Evolutionary conservation across 1,284 basidiomycete species (phyloP).

Genomic region (Spongispora temasekensis): DNA sequence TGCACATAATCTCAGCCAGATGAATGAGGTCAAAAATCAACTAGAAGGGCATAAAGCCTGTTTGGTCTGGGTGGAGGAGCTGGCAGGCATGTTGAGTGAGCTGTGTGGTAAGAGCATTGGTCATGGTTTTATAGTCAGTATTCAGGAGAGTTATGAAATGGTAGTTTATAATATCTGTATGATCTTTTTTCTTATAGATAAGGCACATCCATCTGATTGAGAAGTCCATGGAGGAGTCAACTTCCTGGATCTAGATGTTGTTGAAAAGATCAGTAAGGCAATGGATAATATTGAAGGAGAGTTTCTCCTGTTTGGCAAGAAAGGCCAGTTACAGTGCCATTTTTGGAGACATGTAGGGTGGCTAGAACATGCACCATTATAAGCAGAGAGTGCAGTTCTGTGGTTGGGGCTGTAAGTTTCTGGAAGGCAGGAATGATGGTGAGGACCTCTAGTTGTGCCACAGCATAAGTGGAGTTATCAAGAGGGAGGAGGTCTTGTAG

Average conservation of each 20-base stretch:
- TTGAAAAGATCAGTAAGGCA: not conserved
- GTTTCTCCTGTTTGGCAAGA: not conserved
- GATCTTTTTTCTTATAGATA: conserved; percentile 14
- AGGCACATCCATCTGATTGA: conserved; percentile 10
- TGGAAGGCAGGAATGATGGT: not conserved
- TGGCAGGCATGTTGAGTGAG: not conserved
- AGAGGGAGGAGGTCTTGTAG: not conserved
- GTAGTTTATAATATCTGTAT: conserved; percentile 8
- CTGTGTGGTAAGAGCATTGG: not conserved
- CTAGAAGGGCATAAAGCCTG: not conserved
- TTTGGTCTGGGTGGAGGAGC: conserved; percentile 12
- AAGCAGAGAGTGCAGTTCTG: not conserved
- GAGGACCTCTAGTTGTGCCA: not conserved
- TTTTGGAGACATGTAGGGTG: not conserved
- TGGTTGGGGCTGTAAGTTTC: not conserved
- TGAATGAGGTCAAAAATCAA: conserved; percentile 9
- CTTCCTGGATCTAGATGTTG: conserved; percentile 2
- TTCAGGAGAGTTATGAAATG: conserved; percentile 9
- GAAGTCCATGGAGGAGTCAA: not conserved
- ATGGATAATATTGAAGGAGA: not conserved
- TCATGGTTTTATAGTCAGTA: conserved; percentile 15
- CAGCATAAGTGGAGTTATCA: not conserved
- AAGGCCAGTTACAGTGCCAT: not conserved
- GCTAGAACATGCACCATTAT: not conserved
- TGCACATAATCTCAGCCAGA: conserved; percentile 1